phyloP scores from a whole-genome alignment of 768 basidiomycete species.

The Coprinopsis sp. region DNA sequence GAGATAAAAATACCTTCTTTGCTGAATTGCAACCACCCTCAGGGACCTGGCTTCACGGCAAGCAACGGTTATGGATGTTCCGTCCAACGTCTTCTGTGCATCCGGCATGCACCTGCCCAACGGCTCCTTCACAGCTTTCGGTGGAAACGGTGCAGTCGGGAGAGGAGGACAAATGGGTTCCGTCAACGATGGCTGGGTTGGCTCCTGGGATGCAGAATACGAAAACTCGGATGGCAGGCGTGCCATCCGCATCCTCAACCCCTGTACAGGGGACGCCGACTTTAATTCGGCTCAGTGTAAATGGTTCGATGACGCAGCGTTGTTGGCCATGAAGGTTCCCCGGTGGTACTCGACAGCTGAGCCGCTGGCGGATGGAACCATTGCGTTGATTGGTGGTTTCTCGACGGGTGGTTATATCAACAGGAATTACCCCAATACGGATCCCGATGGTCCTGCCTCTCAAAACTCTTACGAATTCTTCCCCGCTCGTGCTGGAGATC shows the following conservation, averaged over 20 bases:
- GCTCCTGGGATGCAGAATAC: constrained; percentile 61
- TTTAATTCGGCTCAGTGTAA: constrained; percentile 49
- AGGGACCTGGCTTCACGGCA: constrained; percentile 62
- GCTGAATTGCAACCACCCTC: constrained; percentile 5
- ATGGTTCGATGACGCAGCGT: constrained; percentile 66
- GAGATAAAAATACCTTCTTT: background rate
- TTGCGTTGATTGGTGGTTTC: constrained; percentile 81
- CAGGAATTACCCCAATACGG: constrained; percentile 63
- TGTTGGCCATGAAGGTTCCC: constrained; percentile 59
- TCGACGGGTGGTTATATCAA: constrained; percentile 77
- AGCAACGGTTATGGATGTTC: constrained; percentile 63
- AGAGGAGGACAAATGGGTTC: constrained; percentile 58
- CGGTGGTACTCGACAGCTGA: constrained; percentile 83
- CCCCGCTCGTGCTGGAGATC: constrained; percentile 49
- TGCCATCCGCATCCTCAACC: constrained; percentile 77
- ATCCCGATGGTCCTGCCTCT: constrained; percentile 67
- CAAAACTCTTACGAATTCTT: constrained; percentile 84
- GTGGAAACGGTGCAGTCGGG: constrained; percentile 73
- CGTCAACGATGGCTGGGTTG: constrained; percentile 42
- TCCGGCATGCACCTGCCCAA: constrained; percentile 82
- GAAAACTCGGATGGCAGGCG: constrained; percentile 77
- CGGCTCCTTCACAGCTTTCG: constrained; percentile 69
- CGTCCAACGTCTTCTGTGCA: constrained; percentile 75
- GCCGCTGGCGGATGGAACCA: constrained; percentile 66
- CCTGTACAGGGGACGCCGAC: constrained; percentile 53